Percentiles rank a stretch among this genome's conserved stretches.
Evolutionary conservation across 768 basidiomycete genomes (phyloP).

Genomic region (Auricularia sp.): DNA sequence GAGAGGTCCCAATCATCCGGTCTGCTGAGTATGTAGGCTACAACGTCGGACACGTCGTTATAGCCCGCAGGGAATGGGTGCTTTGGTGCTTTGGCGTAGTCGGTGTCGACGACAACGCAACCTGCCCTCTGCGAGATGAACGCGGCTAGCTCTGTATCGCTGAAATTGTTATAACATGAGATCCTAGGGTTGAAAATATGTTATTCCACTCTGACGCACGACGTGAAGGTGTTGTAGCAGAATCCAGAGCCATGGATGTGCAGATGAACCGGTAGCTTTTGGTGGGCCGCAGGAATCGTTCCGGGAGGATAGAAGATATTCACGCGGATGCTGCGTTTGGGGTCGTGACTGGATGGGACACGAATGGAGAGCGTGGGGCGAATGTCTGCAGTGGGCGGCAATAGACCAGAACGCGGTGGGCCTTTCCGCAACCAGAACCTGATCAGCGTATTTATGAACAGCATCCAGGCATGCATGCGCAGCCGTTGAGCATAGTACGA

Average conservation of each 20-base stretch:
- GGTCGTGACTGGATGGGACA: slow-evolving; percentile 1
- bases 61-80: neutral
- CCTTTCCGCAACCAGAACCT: neutral
- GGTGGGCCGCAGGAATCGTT: neutral
- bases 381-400: neutral
- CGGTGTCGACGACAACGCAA: slow-evolving; percentile 6
- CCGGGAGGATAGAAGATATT: slow-evolving; percentile 6
- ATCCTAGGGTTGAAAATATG: neutral
- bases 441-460: neutral
- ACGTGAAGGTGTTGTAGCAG: neutral
- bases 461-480: neutral
- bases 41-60: slow-evolving; percentile 2
- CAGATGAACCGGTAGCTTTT: slow-evolving; percentile 6
- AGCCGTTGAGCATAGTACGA: neutral
- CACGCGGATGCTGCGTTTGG: slow-evolving; percentile 3
- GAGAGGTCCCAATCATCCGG: neutral
- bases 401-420: neutral
- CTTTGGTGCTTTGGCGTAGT: slow-evolving; percentile 8
- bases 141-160: neutral
- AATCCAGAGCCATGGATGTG: slow-evolving; percentile 7
- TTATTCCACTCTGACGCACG: neutral
- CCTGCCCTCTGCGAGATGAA: slow-evolving; percentile 3
- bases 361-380: neutral
- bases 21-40: neutral
- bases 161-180: neutral